phyloP scores from a whole-genome alignment of 495 filamentous ascomycete species.

The Apodospora peruviana region DNA sequence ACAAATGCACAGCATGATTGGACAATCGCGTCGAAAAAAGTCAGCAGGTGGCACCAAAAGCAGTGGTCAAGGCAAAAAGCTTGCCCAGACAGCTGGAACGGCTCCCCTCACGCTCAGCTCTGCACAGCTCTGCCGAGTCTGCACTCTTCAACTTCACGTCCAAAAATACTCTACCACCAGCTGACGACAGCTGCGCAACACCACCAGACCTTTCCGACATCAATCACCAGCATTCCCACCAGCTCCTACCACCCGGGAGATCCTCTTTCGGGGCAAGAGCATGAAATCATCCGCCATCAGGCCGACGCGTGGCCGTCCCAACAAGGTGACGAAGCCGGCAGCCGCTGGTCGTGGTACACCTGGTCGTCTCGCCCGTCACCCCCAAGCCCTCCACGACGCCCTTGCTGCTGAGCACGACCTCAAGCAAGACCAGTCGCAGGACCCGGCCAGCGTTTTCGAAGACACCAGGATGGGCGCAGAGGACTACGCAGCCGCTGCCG shows the following conservation, averaged over 20 bases:
- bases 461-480: conserved; percentile 35
- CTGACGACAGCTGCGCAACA: conserved; percentile 31
- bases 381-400: conserved; percentile 10
- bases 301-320: conserved; percentile 32
- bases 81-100: too few relatives aligned
- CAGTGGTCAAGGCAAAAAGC: too few relatives aligned
- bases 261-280: conserved; percentile 13
- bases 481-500: conserved; percentile 31
- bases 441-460: conserved; percentile 52
- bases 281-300: conserved; percentile 25
- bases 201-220: conserved; percentile 12
- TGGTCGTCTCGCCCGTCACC: conserved; percentile 20
- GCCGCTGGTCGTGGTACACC: conserved; percentile 21
- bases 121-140: too few relatives aligned
- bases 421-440: conserved; percentile 33
- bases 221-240: conserved; percentile 4
- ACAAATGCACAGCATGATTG: conserved; percentile 8
- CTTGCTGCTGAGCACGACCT: not conserved
- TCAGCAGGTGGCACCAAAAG: conserved; percentile 2
- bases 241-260: not conserved
- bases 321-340: conserved; percentile 38
- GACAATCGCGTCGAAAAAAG: conserved; percentile 11
- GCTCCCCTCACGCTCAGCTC: too few relatives aligned
- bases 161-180: conserved; percentile 16
- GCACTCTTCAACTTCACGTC: too few relatives aligned